phyloP scores from a whole-genome alignment of 495 filamentous ascomycete genomes.

The Neurospora tetrasperma region DNA sequence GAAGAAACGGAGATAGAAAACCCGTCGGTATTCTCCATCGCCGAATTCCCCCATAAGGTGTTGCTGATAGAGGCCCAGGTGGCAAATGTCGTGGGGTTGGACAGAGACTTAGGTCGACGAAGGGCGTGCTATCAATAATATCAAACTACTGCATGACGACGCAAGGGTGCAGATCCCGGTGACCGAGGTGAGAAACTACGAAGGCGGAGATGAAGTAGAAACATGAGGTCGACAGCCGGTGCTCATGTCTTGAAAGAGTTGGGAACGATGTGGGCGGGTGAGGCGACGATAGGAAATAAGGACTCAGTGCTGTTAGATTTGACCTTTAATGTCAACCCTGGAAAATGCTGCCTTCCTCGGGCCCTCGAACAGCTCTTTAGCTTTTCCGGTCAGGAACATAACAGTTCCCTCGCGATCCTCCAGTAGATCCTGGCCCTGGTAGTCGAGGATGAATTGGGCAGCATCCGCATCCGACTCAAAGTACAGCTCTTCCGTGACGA shows the following conservation, averaged over 20 bases:
- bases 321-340: slow-evolving; percentile 92
- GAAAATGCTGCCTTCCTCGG: slow-evolving; percentile 62
- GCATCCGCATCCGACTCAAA: slow-evolving; percentile 91
- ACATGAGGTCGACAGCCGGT: neutral
- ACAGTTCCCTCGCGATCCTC: slow-evolving; percentile 66
- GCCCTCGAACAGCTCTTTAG: slow-evolving; percentile 58
- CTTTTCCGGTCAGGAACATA: slow-evolving; percentile 66
- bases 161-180: neutral
- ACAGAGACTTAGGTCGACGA: neutral
- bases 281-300: neutral
- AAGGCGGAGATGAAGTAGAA: neutral
- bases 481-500: slow-evolving; percentile 88
- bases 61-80: neutral
- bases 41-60: neutral
- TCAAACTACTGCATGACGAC: neutral
- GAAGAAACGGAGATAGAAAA: neutral
- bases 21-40: neutral
- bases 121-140: neutral
- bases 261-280: neutral
- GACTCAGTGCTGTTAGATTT: slow-evolving; percentile 52
- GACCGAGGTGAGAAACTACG: neutral
- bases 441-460: slow-evolving; percentile 74
- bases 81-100: neutral
- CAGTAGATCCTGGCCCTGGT: slow-evolving; percentile 64
- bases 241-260: neutral